Conservation (phyloP, 495 filamentous ascomycete genomes). For the Tuber borchii region DNA sequence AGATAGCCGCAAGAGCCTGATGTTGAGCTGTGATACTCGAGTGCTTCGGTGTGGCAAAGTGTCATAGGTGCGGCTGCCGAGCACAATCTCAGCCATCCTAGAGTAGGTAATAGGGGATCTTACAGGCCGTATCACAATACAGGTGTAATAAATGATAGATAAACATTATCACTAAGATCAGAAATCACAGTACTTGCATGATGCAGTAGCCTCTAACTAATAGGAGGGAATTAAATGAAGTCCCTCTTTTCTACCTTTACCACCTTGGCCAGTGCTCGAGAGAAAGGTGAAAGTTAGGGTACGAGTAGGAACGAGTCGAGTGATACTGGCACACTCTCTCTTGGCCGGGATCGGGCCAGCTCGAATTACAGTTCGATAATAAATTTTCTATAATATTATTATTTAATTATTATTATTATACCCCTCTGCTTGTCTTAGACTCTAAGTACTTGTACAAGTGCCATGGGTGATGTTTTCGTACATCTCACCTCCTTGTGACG, state of each 20-base stretch:
- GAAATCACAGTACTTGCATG: not conserved
- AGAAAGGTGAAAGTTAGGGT: not conserved
- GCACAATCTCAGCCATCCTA: not conserved
- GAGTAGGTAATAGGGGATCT: not conserved
- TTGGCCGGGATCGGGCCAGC: not conserved
- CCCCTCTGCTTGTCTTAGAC: not conserved
- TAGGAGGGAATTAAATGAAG: not conserved
- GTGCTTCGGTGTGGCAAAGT: not conserved
- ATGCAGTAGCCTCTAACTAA: not conserved
- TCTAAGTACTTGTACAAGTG: too few species aligned
- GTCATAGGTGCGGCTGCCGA: not conserved
- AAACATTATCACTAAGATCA: not conserved
- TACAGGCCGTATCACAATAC: not conserved
- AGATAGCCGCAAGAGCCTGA: not conserved
- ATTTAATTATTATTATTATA: not conserved
- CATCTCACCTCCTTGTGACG: too few species aligned
- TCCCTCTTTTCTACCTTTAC: too few species aligned
- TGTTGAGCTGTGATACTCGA: not conserved
- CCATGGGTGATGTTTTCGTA: too few species aligned
- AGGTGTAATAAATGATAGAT: not conserved
- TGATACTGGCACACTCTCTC: not conserved
- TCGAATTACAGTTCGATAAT: not conserved
- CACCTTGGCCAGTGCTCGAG: too few species aligned
- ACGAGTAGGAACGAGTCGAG: not conserved
- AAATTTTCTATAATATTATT: too few species aligned